Evolutionary conservation across 2,329 filamentous ascomycete species (phyloP).

Genomic region (Nothophoma quercina): DNA sequence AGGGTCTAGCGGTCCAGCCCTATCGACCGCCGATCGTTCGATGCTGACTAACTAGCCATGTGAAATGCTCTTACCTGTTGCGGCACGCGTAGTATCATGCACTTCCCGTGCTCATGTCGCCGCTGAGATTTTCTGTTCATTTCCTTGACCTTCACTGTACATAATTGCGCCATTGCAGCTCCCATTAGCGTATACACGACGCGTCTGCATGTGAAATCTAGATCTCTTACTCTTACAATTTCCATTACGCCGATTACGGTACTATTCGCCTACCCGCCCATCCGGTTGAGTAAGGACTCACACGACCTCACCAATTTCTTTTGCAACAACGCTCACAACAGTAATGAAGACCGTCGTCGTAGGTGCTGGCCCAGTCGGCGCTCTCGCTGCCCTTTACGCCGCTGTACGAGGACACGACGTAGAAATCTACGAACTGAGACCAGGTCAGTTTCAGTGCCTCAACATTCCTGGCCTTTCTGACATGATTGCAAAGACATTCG

Average conservation of each 20-base stretch:
- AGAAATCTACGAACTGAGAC: slow-evolving; percentile 90
- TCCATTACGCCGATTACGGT: slow-evolving; percentile 16
- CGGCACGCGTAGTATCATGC: slow-evolving; percentile 26
- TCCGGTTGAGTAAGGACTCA: slow-evolving; percentile 14
- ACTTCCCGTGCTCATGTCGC: slow-evolving; percentile 13
- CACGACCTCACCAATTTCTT: slow-evolving; percentile 10
- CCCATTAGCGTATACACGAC: slow-evolving; percentile 1
- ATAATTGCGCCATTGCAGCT: slow-evolving; percentile 6
- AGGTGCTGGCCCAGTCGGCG: slow-evolving; percentile 91
- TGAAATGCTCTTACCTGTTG: slow-evolving; percentile 27
- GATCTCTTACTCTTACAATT: slow-evolving; percentile 15
- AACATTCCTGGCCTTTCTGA: neutral
- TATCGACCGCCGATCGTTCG: slow-evolving; percentile 22
- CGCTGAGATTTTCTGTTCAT: slow-evolving; percentile 3
- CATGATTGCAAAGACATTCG: slow-evolving; percentile 73
- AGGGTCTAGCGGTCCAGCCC: slow-evolving; percentile 31
- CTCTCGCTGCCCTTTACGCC: slow-evolving; percentile 90
- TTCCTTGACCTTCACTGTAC: slow-evolving; percentile 5
- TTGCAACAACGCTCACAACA: neutral
- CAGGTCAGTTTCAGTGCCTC: slow-evolving; percentile 67
- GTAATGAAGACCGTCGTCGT: slow-evolving; percentile 77
- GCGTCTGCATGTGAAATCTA: slow-evolving; percentile 3
- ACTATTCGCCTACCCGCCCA: slow-evolving; percentile 9
- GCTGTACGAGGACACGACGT: slow-evolving; percentile 87
- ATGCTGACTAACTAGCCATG: slow-evolving; percentile 29